phyloP scores from a whole-genome alignment of 768 basidiomycete species.

The Symmetrospora coprosmae region DNA sequence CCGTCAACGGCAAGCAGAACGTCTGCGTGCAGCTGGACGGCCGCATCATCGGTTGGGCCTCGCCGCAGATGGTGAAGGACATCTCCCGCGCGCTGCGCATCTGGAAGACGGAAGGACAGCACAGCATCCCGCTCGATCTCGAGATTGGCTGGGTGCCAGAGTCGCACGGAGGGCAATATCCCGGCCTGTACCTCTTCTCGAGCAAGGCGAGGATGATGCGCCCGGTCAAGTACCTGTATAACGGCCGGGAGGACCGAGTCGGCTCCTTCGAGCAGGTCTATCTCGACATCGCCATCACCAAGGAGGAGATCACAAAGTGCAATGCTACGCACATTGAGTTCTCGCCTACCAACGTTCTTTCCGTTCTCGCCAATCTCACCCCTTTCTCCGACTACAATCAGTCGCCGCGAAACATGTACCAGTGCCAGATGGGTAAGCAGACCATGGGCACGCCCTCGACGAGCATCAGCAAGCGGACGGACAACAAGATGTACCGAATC shows the following conservation, averaged over 20 bases:
- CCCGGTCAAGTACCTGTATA: constrained; percentile 78
- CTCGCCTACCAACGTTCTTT: constrained; percentile 84
- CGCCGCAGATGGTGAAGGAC: constrained; percentile 53
- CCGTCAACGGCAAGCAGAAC: constrained; percentile 65
- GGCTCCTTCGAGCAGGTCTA: constrained; percentile 98
- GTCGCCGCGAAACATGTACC: constrained; percentile 46
- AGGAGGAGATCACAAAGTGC: constrained; percentile 60
- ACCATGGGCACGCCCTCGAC: constrained; percentile 98
- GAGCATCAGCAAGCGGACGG: constrained; percentile 75
- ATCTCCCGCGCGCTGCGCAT: constrained; percentile 73
- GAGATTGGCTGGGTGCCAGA: constrained; percentile 85
- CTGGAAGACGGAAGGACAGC: constrained; percentile 81
- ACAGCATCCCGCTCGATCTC: constrained; percentile 75
- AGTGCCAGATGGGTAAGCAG: constrained; percentile 92
- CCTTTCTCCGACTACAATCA: constrained; percentile 99
- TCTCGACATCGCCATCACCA: constrained; percentile 89
- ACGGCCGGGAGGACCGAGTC: constrained; percentile 73
- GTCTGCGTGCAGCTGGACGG: constrained; percentile 91
- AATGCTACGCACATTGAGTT: constrained; percentile 86
- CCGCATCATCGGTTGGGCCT: constrained; percentile 83
- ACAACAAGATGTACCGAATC: constrained; percentile 93
- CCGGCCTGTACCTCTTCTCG: constrained; percentile 84
- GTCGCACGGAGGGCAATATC: constrained; percentile 87
- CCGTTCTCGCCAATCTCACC: constrained; percentile 90
- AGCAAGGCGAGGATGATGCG: constrained; percentile 88